These are phyloP conservation scores for Lepidopterella palustris DNA, from an alignment of 495 filamentous ascomycete genomes.

Conservation along the genomic window DNA sequence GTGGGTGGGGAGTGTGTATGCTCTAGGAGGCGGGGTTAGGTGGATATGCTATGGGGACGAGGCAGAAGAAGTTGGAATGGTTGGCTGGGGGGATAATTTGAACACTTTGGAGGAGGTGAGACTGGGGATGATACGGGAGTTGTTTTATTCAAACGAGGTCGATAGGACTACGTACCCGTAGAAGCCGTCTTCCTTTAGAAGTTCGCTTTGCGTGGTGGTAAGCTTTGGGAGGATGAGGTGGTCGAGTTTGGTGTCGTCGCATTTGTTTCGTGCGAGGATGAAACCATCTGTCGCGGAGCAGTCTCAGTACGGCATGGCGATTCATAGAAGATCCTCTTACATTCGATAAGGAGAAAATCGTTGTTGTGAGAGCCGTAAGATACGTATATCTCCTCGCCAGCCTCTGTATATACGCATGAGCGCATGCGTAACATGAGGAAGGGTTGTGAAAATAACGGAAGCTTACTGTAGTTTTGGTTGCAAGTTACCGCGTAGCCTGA, in stretches of 20 bases:
- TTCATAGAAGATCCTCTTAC: slow-evolving; percentile 32
- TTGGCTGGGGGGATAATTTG: neutral
- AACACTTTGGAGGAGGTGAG: too few relatives aligned
- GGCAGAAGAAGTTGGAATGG: neutral
- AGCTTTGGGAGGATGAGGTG: slow-evolving; percentile 50
- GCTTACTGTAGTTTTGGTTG: slow-evolving; percentile 49
- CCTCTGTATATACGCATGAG: slow-evolving; percentile 20
- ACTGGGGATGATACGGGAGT: neutral
- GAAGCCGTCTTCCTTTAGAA: slow-evolving; percentile 23
- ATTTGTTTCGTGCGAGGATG: slow-evolving; percentile 56
- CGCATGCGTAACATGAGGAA: neutral
- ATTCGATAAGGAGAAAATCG: slow-evolving; percentile 76
- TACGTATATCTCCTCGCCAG: slow-evolving; percentile 70
- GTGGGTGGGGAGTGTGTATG: slow-evolving; percentile 7
- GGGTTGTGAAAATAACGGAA: neutral
- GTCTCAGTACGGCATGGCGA: neutral
- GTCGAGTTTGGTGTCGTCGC: slow-evolving; percentile 64
- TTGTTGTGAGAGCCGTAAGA: slow-evolving; percentile 75
- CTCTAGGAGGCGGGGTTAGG: slow-evolving; percentile 10
- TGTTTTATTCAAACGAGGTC: too few relatives aligned
- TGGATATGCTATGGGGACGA: neutral
- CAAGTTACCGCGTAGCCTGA: slow-evolving; percentile 57
- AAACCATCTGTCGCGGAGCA: slow-evolving; percentile 58
- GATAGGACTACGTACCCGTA: slow-evolving; percentile 5
- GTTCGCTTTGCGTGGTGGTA: neutral